These are phyloP conservation scores for Talaromyces albobiverticillius DNA, from an alignment of 2,329 filamentous ascomycete genomes.

Conservation along the genomic window DNA sequence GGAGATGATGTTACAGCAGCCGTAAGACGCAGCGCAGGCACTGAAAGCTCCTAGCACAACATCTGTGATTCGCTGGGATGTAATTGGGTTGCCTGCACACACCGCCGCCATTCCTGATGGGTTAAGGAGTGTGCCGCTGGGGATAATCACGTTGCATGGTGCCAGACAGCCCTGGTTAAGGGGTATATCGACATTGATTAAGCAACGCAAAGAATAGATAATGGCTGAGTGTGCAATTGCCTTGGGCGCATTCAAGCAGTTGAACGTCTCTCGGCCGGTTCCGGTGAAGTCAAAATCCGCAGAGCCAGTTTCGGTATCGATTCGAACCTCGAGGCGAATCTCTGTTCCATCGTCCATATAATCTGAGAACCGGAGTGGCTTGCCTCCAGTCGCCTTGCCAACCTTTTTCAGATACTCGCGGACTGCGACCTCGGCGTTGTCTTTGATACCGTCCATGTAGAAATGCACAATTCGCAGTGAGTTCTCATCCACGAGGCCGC, in stretches of 20 bases:
- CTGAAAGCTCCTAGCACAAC: conserved; percentile 77
- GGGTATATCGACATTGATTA: conserved; percentile 78
- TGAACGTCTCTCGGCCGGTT: conserved; percentile 76
- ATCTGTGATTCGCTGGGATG: conserved; percentile 75
- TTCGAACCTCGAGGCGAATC: conserved; percentile 70
- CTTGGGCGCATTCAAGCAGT: conserved; percentile 76
- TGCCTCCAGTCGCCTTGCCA: conserved; percentile 63
- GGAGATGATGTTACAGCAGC: conserved; percentile 80
- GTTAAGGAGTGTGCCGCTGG: conserved; percentile 68
- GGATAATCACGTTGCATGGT: conserved; percentile 71
- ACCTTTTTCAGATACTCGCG: conserved; percentile 71
- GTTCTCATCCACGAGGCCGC: conserved; percentile 5
- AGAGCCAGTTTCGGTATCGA: conserved; percentile 69
- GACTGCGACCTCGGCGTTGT: conserved; percentile 74
- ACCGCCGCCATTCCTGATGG: conserved; percentile 75
- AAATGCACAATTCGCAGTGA: conserved; percentile 62
- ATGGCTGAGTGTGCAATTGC: conserved; percentile 81
- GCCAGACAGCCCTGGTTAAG: conserved; percentile 82
- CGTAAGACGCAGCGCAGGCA: conserved; percentile 75
- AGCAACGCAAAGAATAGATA: conserved; percentile 77
- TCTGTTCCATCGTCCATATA: conserved; percentile 86
- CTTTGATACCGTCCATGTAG: conserved; percentile 80
- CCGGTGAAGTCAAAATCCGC: conserved; percentile 76
- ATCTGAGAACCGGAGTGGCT: conserved; percentile 69
- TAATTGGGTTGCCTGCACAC: conserved; percentile 78